Conservation (phyloP, 2,329 filamentous ascomycete genomes). For the Cercospora nicotianae region DNA sequence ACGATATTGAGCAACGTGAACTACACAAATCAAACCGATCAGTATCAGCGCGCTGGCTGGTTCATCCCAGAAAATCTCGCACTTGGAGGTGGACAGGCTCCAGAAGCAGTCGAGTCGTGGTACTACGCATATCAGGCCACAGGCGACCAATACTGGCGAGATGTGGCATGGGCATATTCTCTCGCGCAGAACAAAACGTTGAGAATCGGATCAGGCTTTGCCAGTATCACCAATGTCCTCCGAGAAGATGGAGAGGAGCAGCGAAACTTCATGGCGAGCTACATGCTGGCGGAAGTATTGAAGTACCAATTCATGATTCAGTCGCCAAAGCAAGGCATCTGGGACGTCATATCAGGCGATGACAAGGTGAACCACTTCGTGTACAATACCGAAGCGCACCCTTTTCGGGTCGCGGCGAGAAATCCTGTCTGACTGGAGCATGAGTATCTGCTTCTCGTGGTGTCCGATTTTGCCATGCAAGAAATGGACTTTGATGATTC, state of each 20-base stretch:
- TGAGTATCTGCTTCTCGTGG: not conserved
- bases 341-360: conserved; percentile 55
- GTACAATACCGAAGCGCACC: conserved; percentile 67
- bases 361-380: conserved; percentile 54
- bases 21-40: conserved; percentile 45
- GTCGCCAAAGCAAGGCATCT: conserved; percentile 55
- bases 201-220: conserved; percentile 23
- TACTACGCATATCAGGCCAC: conserved; percentile 32
- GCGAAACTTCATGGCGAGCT: conserved; percentile 77
- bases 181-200: conserved; percentile 20
- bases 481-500: not conserved
- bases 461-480: not conserved
- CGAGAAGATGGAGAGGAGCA: conserved; percentile 49
- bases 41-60: conserved; percentile 70
- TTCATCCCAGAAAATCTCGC: conserved; percentile 57
- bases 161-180: conserved; percentile 27
- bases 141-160: conserved; percentile 25
- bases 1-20: conserved; percentile 33
- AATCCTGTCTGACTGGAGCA: not conserved
- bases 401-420: conserved; percentile 48
- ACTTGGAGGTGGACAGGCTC: conserved; percentile 51
- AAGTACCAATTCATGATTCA: conserved; percentile 79
- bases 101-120: conserved; percentile 30
- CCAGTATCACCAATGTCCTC: conserved; percentile 23
- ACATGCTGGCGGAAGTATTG: conserved; percentile 81